Conservation (phyloP, 2,329 filamentous ascomycete species). For the Ceratocystis papillata region DNA sequence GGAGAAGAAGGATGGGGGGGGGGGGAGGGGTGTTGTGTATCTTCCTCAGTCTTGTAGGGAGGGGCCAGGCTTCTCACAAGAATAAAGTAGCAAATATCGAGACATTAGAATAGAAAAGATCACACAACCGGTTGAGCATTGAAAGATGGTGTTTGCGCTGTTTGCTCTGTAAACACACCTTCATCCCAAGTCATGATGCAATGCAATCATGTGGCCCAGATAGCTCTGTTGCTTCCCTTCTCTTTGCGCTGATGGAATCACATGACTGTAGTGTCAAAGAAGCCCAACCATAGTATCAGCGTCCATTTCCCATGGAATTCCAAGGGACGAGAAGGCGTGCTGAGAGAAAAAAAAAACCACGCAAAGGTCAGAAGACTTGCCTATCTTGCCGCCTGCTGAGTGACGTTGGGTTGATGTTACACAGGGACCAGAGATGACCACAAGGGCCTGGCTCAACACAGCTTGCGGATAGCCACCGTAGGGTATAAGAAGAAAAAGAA, state of each 20-base stretch:
- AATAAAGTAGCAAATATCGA: neutral
- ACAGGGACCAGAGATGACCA: neutral
- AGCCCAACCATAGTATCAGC: neutral
- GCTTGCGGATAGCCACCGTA: neutral
- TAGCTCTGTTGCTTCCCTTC: neutral
- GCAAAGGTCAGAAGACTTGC: conserved; percentile 1
- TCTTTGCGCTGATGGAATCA: neutral
- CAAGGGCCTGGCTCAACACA: neutral
- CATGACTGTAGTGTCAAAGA: neutral
- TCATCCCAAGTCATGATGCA: neutral
- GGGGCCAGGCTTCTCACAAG: neutral
- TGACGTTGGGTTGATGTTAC: conserved; percentile 3
- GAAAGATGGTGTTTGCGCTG: neutral
- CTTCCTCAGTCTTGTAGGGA: neutral
- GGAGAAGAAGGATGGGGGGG: no score
- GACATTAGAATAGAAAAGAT: neutral
- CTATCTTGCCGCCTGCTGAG: neutral
- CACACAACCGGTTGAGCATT: neutral
- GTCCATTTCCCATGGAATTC: no score
- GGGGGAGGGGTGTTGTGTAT: neutral
- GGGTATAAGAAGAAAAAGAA: no score
- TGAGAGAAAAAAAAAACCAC: neutral
- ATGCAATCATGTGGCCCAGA: conserved; percentile 6
- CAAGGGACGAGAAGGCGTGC: no score
- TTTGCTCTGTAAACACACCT: neutral